Conservation (phyloP, 805 yeast genomes). For the Barnettozyma sucrosica region DNA sequence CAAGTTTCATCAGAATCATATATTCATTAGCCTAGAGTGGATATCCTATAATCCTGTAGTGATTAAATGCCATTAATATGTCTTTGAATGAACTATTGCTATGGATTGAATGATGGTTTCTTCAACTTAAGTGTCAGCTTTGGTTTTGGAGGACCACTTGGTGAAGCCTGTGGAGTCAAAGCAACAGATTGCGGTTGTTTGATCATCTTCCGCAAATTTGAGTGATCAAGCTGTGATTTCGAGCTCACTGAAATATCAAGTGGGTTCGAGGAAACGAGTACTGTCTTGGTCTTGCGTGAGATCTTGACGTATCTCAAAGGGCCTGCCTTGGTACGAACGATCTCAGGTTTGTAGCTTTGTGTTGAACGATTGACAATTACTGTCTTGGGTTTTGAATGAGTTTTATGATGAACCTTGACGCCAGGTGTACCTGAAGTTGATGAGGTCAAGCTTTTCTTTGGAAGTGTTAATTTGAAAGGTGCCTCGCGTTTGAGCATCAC, state of each 20-base stretch:
- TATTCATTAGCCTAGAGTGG: not conserved
- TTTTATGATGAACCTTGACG: slow-evolving; percentile 4
- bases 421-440: slow-evolving; percentile 2
- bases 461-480: slow-evolving; percentile 17
- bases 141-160: not conserved
- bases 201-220: not conserved
- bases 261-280: slow-evolving; percentile 39
- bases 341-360: slow-evolving; percentile 14
- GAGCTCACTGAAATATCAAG: slow-evolving; percentile 18
- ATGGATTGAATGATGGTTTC: not conserved
- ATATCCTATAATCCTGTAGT: not conserved
- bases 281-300: slow-evolving; percentile 28
- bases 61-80: not conserved
- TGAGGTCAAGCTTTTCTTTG: slow-evolving; percentile 9
- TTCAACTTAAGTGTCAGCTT: not conserved
- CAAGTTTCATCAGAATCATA: slow-evolving; percentile 1
- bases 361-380: not conserved
- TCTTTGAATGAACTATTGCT: not conserved
- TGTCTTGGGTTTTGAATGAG: slow-evolving; percentile 5
- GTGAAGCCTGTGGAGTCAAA: not conserved
- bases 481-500: slow-evolving; percentile 57
- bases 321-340: slow-evolving; percentile 18
- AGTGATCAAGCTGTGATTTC: slow-evolving; percentile 5
- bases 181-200: not conserved
- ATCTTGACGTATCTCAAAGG: slow-evolving; percentile 41